Evolutionary conservation across 139 green algal genomes (phyloP), one percentile per base, ranked within the genome.

Genomic region (Medakamo hakoo): DNA sequence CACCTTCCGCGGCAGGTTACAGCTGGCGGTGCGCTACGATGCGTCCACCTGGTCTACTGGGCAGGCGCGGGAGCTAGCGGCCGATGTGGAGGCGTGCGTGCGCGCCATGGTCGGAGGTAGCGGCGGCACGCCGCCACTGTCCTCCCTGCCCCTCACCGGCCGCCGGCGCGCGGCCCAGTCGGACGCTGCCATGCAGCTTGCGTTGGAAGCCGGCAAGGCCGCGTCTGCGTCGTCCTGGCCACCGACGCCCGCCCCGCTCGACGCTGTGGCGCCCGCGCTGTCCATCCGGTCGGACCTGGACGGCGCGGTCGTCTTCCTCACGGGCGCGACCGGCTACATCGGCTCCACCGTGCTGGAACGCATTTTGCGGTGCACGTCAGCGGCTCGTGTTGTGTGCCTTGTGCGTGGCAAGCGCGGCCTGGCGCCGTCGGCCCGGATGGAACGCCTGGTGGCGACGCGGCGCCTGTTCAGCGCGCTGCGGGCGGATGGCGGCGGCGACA

Each of bases 291-390:
- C 27, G 21, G 29, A 67, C 24, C 56, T 65, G 55, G 31, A 16
- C 22, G 56, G 31, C 52, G 40, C 56, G 2, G 57, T 24, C 16
- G 67, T 72, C 16, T 28, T 72, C 1, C 32, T 72, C 26, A 72
- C 67, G 25, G 67, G 67, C 26, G 60, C 56, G 4, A 68, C 56
- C 4, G 67, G 67, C 32, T 72, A 65, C 58, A 24, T 72, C 5
- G 67, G 67, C 4, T n/a, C 60, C 27, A 27, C 68, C 21, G 56
- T 72, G 16, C 23, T 72, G 27, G 67, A 72, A 57, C 20, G 4
- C 4, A 25, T 72, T 2, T 40, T 72, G 25, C 67, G 67, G 56
- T 64, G 55, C 21, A 72, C 67, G 4, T 21, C 40, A 1, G 67
- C 68, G 5, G 26, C 22, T 1, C 29, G 32, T 16, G 62, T 72